Percentiles rank a stretch among this genome's conserved stretches.
Evolutionary conservation across 2,329 filamentous ascomycete genomes (phyloP).

Genomic region (Coniella vitis): DNA sequence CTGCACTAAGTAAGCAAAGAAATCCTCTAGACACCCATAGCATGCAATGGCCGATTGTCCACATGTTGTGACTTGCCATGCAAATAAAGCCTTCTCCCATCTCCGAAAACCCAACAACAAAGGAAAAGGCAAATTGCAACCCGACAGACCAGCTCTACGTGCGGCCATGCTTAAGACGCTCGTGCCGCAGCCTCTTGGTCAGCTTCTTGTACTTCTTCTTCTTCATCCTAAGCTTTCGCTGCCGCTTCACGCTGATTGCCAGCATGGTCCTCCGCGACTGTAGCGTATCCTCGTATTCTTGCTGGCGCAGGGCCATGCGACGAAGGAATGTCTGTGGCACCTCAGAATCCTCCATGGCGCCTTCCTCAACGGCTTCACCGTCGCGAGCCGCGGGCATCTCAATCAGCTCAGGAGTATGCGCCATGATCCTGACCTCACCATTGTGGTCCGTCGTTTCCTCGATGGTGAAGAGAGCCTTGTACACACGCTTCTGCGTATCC

Average conservation of each 20-base stretch:
- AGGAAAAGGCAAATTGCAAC: neutral
- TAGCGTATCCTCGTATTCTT: slow-evolving; percentile 50
- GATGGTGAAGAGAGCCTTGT: slow-evolving; percentile 60
- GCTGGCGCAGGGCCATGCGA: slow-evolving; percentile 60
- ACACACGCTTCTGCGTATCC: slow-evolving; percentile 48
- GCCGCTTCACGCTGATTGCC: slow-evolving; percentile 84
- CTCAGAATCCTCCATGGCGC: neutral
- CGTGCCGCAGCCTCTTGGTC: slow-evolving; percentile 82
- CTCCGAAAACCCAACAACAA: neutral
- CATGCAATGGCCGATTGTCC: neutral
- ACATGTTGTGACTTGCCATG: neutral
- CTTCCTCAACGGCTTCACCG: slow-evolving; percentile 14
- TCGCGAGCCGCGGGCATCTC: slow-evolving; percentile 37
- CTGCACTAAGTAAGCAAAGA: neutral
- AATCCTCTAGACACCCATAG: no score
- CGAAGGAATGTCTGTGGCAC: slow-evolving; percentile 55
- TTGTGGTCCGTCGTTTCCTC: slow-evolving; percentile 57
- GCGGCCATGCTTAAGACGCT: slow-evolving; percentile 77
- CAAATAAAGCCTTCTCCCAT: neutral
- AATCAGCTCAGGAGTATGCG: slow-evolving; percentile 53
- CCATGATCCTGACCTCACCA: slow-evolving; percentile 53
- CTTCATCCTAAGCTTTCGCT: slow-evolving; percentile 98
- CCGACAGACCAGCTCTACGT: slow-evolving; percentile 32
- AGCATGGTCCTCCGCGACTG: slow-evolving; percentile 53
- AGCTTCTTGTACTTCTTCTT: slow-evolving; percentile 99